Evolutionary conservation across 805 yeast genomes (phyloP).

Genomic region (Maudiozyma turicensis): DNA sequence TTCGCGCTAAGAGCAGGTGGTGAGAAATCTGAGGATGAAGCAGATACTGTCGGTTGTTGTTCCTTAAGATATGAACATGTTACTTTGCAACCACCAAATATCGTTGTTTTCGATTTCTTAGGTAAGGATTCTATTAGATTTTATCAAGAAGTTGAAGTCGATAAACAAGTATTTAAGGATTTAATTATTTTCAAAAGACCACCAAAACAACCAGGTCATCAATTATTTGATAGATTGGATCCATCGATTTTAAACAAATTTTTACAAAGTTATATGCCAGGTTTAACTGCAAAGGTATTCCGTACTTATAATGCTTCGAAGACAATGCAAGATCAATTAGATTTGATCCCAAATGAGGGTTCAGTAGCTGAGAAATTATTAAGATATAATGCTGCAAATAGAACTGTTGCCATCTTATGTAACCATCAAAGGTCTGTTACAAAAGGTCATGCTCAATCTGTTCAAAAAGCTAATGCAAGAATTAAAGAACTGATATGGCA

Average conservation of each 20-base stretch:
- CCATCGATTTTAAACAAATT: slow-evolving; percentile 78
- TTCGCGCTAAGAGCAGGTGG: slow-evolving; percentile 97
- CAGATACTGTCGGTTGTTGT: slow-evolving; percentile 97
- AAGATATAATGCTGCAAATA: slow-evolving; percentile 85
- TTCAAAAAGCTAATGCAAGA: slow-evolving; percentile 67
- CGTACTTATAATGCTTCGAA: slow-evolving; percentile 96
- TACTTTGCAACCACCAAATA: slow-evolving; percentile 73
- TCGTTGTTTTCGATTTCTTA: slow-evolving; percentile 79
- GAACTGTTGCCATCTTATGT: slow-evolving; percentile 92
- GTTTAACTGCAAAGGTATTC: slow-evolving; percentile 91
- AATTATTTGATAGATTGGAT: slow-evolving; percentile 80
- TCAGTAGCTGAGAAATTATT: slow-evolving; percentile 81
- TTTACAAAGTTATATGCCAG: slow-evolving; percentile 82
- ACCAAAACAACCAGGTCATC: slow-evolving; percentile 89
- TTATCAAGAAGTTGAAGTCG: slow-evolving; percentile 88
- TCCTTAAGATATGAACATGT: slow-evolving; percentile 86
- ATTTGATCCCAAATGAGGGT: slow-evolving; percentile 75
- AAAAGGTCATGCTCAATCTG: slow-evolving; percentile 72
- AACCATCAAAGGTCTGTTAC: slow-evolving; percentile 92
- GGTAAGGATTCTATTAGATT: slow-evolving; percentile 94
- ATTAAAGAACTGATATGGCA: slow-evolving; percentile 81
- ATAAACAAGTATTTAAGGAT: slow-evolving; percentile 84
- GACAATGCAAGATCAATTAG: slow-evolving; percentile 93
- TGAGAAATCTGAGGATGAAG: slow-evolving; percentile 93
- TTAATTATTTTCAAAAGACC: slow-evolving; percentile 51